A percentile compares a stretch with the other conserved stretches of the same genome.
These are phyloP conservation scores for Stemphylium lycopersici DNA, from an alignment of 2,329 filamentous ascomycete species.

Conservation along the genomic window DNA sequence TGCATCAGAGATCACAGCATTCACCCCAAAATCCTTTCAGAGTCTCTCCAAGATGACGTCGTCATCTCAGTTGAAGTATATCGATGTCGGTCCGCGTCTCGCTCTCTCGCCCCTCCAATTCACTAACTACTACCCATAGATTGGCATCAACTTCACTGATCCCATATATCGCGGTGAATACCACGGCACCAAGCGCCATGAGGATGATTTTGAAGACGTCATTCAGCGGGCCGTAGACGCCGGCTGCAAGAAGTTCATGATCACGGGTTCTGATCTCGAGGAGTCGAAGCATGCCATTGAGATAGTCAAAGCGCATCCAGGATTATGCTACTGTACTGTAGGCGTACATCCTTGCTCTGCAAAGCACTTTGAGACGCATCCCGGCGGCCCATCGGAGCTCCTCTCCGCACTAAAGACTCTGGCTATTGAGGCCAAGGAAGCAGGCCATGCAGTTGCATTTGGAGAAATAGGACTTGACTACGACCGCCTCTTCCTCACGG, in stretches of 20 bases:
- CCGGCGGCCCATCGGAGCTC: slow-evolving; percentile 62
- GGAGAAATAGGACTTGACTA: slow-evolving; percentile 98
- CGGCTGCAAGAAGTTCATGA: slow-evolving; percentile 87
- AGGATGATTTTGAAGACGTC: slow-evolving; percentile 75
- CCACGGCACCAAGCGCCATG: slow-evolving; percentile 77
- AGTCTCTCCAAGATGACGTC: slow-evolving; percentile 6
- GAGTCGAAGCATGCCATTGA: slow-evolving; percentile 78
- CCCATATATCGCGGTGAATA: slow-evolving; percentile 86
- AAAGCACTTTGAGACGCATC: slow-evolving; percentile 72
- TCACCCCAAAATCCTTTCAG: neutral
- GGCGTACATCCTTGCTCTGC: slow-evolving; percentile 93
- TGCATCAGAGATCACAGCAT: neutral
- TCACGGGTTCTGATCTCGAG: slow-evolving; percentile 86
- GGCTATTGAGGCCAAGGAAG: slow-evolving; percentile 63
- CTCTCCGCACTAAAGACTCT: slow-evolving; percentile 68
- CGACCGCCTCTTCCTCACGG: slow-evolving; percentile 83
- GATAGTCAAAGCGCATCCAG: slow-evolving; percentile 75
- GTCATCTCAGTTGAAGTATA: slow-evolving; percentile 41
- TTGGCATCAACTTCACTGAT: slow-evolving; percentile 96
- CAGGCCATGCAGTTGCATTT: slow-evolving; percentile 74
- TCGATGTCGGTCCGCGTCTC: slow-evolving; percentile 51
- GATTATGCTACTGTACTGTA: slow-evolving; percentile 84
- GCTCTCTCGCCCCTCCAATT: slow-evolving; percentile 6
- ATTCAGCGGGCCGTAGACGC: slow-evolving; percentile 77
- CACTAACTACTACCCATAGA: slow-evolving; percentile 51